These are phyloP conservation scores for Lactarius quietus DNA, from an alignment of 768 basidiomycete species.

Conservation along the genomic window DNA sequence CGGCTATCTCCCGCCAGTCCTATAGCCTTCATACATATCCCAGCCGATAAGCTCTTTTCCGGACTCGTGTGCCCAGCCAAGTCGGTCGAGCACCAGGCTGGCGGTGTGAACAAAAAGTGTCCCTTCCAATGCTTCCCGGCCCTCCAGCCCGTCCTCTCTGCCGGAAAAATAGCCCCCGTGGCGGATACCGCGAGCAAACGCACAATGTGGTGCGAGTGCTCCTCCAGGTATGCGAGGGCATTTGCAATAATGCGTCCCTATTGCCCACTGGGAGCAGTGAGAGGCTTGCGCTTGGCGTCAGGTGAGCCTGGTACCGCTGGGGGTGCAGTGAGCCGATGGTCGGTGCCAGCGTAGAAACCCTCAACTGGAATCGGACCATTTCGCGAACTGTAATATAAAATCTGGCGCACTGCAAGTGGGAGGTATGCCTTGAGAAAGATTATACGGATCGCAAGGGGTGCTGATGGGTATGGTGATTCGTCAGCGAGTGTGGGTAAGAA, in stretches of 20 bases:
- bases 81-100: slow-evolving; percentile 43
- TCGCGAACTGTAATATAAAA: slow-evolving; percentile 57
- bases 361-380: slow-evolving; percentile 50
- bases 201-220: slow-evolving; percentile 50
- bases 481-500: slow-evolving; percentile 51
- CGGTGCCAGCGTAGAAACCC: slow-evolving; percentile 42
- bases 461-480: slow-evolving; percentile 23
- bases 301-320: slow-evolving; percentile 29
- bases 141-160: slow-evolving; percentile 40
- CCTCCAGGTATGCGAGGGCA: slow-evolving; percentile 54
- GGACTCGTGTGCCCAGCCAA: slow-evolving; percentile 25
- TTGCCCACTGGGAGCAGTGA: slow-evolving; percentile 28
- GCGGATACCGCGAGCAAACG: slow-evolving; percentile 50
- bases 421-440: slow-evolving; percentile 62
- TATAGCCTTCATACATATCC: slow-evolving; percentile 10
- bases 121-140: slow-evolving; percentile 55
- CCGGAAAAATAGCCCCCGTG: slow-evolving; percentile 33
- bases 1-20: not conserved
- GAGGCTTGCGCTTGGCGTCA: slow-evolving; percentile 6
- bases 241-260: slow-evolving; percentile 59
- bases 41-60: slow-evolving; percentile 11
- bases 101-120: slow-evolving; percentile 59
- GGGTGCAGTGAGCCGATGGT: slow-evolving; percentile 27
- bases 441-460: slow-evolving; percentile 46
- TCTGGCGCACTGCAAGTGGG: slow-evolving; percentile 38